A percentile compares a stretch with the other conserved stretches of the same genome.
Evolutionary conservation across 1,139 yeast species (phyloP).

Genomic region (Meyerozyma guilliermondii): DNA sequence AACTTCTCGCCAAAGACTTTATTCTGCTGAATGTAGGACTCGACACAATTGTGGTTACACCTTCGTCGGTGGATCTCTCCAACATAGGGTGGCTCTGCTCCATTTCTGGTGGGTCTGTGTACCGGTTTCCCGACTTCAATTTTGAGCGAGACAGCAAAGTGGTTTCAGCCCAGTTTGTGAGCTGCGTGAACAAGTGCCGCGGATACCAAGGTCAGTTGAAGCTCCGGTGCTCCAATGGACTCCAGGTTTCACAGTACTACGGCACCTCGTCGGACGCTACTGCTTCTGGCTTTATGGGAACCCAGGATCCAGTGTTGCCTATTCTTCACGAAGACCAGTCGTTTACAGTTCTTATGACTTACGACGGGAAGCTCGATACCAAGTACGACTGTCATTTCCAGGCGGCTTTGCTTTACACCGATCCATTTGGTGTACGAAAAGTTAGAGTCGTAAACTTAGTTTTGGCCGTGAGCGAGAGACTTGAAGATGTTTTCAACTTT

Average conservation of each 20-base stretch:
- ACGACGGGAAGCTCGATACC: slow-evolving; percentile 72
- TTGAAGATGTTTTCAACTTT: slow-evolving; percentile 71
- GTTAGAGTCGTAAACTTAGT: slow-evolving; percentile 80
- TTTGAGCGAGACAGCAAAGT: slow-evolving; percentile 67
- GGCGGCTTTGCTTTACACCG: slow-evolving; percentile 83
- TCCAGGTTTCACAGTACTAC: slow-evolving; percentile 76
- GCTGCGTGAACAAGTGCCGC: slow-evolving; percentile 37
- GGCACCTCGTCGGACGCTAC: slow-evolving; percentile 41
- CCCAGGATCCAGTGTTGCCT: slow-evolving; percentile 67
- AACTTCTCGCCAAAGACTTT: slow-evolving; percentile 54
- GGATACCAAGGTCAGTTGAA: slow-evolving; percentile 85
- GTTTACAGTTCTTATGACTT: slow-evolving; percentile 64
- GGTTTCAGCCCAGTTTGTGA: slow-evolving; percentile 55
- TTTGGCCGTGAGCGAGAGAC: slow-evolving; percentile 74
- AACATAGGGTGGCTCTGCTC: slow-evolving; percentile 65
- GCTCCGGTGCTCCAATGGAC: slow-evolving; percentile 83
- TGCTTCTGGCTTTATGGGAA: slow-evolving; percentile 26
- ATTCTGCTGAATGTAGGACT: slow-evolving; percentile 62
- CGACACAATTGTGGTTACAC: slow-evolving; percentile 69
- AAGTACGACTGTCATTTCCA: slow-evolving; percentile 86
- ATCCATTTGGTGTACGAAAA: slow-evolving; percentile 67
- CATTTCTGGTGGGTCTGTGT: slow-evolving; percentile 68
- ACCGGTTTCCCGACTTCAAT: slow-evolving; percentile 63
- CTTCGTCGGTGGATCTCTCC: slow-evolving; percentile 66
- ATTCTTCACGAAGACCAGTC: slow-evolving; percentile 60